phyloP scores from a whole-genome alignment of 768 basidiomycete genomes.

The Mycena polygramma region DNA sequence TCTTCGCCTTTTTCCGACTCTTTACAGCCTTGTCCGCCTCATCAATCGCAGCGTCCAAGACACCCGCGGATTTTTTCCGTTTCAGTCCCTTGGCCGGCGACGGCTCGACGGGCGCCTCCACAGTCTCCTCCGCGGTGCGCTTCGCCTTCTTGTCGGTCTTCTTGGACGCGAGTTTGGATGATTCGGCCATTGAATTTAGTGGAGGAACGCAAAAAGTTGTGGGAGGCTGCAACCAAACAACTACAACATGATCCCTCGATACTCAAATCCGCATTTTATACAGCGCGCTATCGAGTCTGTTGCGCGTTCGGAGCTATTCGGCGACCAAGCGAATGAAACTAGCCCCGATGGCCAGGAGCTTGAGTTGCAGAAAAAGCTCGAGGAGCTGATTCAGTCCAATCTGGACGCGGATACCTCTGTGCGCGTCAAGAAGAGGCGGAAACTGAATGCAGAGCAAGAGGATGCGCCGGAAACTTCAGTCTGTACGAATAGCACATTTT shows the following conservation, averaged over 20 bases:
- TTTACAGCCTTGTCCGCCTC: conserved; percentile 7
- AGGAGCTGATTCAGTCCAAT: conserved; percentile 36
- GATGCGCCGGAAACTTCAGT: conserved; percentile 18
- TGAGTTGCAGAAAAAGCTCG: conserved; percentile 35
- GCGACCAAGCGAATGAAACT: conserved; percentile 14
- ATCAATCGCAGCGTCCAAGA: neutral
- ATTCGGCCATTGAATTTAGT: conserved; percentile 37
- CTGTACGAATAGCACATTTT: conserved; percentile 18
- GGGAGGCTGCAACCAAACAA: conserved; percentile 1
- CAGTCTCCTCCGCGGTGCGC: conserved; percentile 39
- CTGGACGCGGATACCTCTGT: conserved; percentile 7
- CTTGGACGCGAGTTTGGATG: conserved; percentile 28
- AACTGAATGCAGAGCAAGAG: conserved; percentile 3
- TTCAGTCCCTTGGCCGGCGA: conserved; percentile 36
- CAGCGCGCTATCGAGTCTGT: conserved; percentile 47
- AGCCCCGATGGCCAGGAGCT: conserved; percentile 29
- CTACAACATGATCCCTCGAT: conserved; percentile 49
- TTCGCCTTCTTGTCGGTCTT: conserved; percentile 44
- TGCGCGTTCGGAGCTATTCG: conserved; percentile 51
- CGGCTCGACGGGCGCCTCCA: conserved; percentile 14
- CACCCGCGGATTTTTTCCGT: conserved; percentile 49
- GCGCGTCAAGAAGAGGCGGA: conserved; percentile 24
- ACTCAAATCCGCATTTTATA: conserved; percentile 61
- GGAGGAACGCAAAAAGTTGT: conserved; percentile 7
- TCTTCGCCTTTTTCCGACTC: conserved; percentile 49